Evolutionary conservation across 169 alveolate species (phyloP), one percentile per base, ranked within the genome.

Genomic region (Plasmodium coatneyi): DNA sequence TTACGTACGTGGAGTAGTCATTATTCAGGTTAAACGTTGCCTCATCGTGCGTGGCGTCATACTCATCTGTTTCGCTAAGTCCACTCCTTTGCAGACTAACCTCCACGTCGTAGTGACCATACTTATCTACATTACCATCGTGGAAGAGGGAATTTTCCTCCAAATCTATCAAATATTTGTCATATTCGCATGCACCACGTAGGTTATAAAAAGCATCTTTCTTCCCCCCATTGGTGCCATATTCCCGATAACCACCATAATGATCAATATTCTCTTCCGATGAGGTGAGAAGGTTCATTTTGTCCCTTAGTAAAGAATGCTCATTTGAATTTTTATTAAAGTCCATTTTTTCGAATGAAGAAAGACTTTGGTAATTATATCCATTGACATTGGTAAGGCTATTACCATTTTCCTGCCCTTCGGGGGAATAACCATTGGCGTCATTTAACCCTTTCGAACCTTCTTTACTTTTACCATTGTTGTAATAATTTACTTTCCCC

Each of bases 31-130:
- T 82, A 32, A 71, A 74, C 14, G 71, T 19, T 1, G 16, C 46
- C 25, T 32, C 25, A 12, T 34, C n/a, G 12, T 3, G 19, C n/a
- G 34, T 66, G 10, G 32, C 41, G 22, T 14, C 22, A 5, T 19
- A 12, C 14, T 14, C 16, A 80, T 32, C 34, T 10, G 95, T 25
- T 66, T 84, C 4, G 92, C 80, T 92, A 66, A 60, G 80, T 83
- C 52, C 87, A 36, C 71, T 76, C 82, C 41, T 78, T 41, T 72
- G 60, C 71, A 32, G 83, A 82, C 41, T 71, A 14, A 49, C 9
- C 28, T 89, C 92, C 25, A 60, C 89, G 22, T 81, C 43, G 56
- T 92, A 84, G 78, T 94, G 92, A 25, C 94, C 90, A 36, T 91
- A 74, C 80, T 91, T 82, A 19, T 78, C 83, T 46, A 86, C 84